Base-by-base conservation (phyloP, 176 grass and related monocot genomes). In the Aegilops speltoides region DNA sequence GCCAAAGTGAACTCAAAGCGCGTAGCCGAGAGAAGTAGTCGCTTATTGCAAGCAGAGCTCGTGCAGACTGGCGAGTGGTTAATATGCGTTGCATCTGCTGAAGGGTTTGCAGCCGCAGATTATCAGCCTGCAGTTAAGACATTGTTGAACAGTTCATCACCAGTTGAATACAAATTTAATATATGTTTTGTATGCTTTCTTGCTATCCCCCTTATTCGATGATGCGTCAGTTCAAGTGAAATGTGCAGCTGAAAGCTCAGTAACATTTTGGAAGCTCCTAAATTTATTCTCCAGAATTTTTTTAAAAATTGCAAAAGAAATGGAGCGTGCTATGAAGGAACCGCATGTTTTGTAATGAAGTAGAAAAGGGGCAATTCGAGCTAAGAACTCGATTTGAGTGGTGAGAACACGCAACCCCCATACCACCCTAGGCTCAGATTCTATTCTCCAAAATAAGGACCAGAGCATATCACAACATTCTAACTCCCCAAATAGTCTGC, bases 1-100 rank as follows among this genome's bases (percentile, higher is more conserved):
- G 88, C 95, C 95, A 97, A 76, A 97, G 95, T 79, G 95, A 97
- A 68, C 95, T 97, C 77, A 97, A 71, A 46, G 92, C 95, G 50
- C 92, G 95, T 57, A 97, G 86, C 28, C 92, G 76, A 3, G 92
- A 94, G 77, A 95, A 93, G 89, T 95, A 97, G 45, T 97, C 95
- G 10, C 90, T 91, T 83, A 97, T 94, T 64, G 95, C 92, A 90
- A 97, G 95, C 38, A 97, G 86, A 52, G 95, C 95, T 73, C 92
- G 88, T 76, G 95, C 95, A n/a, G 92, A 93, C 46, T 97, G 95
- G 6, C 92, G 95, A 81, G 90, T 93, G 13, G 95, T 97, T 83
- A 97, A 90, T 85, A 94, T 94, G 64, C 91, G 92, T 60, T 93
- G 92, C 92, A 97, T 86, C 89, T 94, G 95, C 68, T 97, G 95